Percentiles rank a stretch among this genome's conserved stretches.
Conservation (phyloP, 2,329 filamentous ascomycete species). For the Aspergillus jensenii region DNA sequence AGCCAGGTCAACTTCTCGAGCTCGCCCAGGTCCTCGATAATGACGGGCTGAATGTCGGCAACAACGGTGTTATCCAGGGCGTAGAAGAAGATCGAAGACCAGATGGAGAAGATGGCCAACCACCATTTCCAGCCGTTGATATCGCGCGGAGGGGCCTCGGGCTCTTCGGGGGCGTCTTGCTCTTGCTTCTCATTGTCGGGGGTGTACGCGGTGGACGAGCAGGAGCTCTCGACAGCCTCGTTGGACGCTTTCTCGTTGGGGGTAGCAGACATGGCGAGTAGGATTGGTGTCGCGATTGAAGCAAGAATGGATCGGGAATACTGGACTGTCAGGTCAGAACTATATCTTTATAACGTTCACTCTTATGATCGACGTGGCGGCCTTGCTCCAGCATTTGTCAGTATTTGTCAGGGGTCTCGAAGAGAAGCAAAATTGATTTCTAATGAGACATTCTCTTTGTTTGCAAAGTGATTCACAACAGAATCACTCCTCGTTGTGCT, state of each 20-base stretch:
- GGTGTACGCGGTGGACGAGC: background rate
- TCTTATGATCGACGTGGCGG: background rate
- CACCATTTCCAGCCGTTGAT: background rate
- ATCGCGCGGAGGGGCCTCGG: background rate
- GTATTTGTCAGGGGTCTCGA: background rate
- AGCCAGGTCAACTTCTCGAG: constrained; percentile 13
- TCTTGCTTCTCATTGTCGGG: background rate
- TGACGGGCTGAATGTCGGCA: constrained; percentile 11
- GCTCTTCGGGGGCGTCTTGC: background rate
- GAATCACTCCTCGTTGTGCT: too few species aligned
- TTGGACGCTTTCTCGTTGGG: background rate
- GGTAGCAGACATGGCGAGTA: background rate
- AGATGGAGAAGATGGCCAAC: background rate
- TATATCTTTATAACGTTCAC: too few species aligned
- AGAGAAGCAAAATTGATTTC: background rate
- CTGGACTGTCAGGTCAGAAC: too few species aligned
- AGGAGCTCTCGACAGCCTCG: background rate
- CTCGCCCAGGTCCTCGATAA: constrained; percentile 8
- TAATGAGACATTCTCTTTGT: background rate
- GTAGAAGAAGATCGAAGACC: constrained; percentile 8
- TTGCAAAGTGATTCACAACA: too few species aligned
- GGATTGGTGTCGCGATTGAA: background rate
- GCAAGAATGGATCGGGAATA: too few species aligned
- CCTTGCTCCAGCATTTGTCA: background rate
- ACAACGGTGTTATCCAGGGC: constrained; percentile 16